Evolutionary conservation across 164 flowering plant species (phyloP), one percentile per base, ranked within the genome.

Genomic region (Aristolochia contorta): DNA sequence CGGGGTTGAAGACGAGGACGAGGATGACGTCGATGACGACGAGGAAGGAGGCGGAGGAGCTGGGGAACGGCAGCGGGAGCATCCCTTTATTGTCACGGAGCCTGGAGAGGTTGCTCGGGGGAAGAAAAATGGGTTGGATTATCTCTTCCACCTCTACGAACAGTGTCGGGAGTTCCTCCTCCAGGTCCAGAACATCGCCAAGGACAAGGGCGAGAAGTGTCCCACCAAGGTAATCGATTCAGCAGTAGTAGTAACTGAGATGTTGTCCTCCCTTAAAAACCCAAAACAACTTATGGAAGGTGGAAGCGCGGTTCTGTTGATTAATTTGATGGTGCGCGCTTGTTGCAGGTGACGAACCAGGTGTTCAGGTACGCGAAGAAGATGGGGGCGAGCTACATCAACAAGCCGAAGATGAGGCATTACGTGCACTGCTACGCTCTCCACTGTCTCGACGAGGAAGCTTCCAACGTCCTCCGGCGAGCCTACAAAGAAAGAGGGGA

Each of bases 331-430:
- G 43, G 0, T 7, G 43, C 43, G 2, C n/a, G n/a, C n/a, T n/a
- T n/a, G n/a, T 18, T 47, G 54, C 78, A 88, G 98, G 97, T 93
- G 72, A 94, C 99, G 2, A 94, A 94, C 59, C 93, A 94, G 64
- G 99, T 94, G 67, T 94, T 91, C 59, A 71, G 99, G 66, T 86
- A 73, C 32, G 99, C 97, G 6, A 94, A 84, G 79, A 82, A 81
- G 77, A 84, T 84, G 0, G 99, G 97, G 6, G 96, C 96, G 9
- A 91, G 82, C 74, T 85, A 88, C 83, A 94, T 94, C 16, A 94
- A 94, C 93, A 94, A 94, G 83, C 97, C 99, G 0, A 94, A 94
- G 65, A 94, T 94, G 97, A 67, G 97, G 14, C 99, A 94, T 74
- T 94, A 91, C 62, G 97, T 94, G 61, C 99, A 91, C 46, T 94